Percentiles rank a stretch among this genome's conserved stretches.
These are phyloP conservation scores for Daldinia loculata DNA, from an alignment of 495 filamentous ascomycete species.

Conservation along the genomic window DNA sequence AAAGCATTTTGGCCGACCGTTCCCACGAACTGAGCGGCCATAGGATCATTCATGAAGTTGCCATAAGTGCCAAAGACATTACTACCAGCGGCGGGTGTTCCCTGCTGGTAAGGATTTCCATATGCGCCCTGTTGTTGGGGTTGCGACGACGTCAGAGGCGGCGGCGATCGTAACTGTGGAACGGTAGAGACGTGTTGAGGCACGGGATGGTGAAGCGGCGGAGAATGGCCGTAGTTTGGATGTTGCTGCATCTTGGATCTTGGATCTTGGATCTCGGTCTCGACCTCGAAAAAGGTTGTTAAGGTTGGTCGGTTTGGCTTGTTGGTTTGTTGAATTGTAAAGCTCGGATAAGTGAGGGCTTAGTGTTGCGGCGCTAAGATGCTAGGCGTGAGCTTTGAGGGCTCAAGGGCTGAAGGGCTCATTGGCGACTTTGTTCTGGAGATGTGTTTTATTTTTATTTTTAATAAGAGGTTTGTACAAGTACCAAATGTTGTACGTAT, in stretches of 20 bases:
- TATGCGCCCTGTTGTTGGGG: conserved; percentile 73
- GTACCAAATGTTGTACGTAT: not conserved
- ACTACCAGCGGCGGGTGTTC: conserved; percentile 55
- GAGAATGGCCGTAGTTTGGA: conserved; percentile 84
- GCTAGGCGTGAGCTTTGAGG: not conserved
- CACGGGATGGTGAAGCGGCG: conserved; percentile 96
- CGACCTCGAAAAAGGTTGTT: not conserved
- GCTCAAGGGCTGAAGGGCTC: not conserved
- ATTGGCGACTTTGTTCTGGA: conserved; percentile 40
- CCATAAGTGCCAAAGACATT: conserved; percentile 78
- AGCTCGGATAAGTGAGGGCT: not conserved
- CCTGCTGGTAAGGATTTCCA: conserved; percentile 78
- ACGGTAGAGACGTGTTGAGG: conserved; percentile 99
- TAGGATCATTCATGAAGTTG: conserved; percentile 90
- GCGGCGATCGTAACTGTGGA: conserved; percentile 97
- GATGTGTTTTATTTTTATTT: conserved; percentile 53
- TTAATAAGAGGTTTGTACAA: not conserved
- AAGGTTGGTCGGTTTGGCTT: not conserved
- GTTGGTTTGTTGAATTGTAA: not conserved
- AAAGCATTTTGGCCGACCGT: conserved; percentile 93
- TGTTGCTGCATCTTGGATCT: conserved; percentile 77
- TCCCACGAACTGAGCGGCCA: conserved; percentile 92
- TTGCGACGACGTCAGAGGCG: conserved; percentile 77
- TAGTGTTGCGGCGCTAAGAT: not conserved
- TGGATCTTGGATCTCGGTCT: conserved; percentile 56